A percentile compares a stretch with the other conserved stretches of the same genome.
Conservation (phyloP, 2,329 filamentous ascomycete species). For the Diaporthe vaccinii region DNA sequence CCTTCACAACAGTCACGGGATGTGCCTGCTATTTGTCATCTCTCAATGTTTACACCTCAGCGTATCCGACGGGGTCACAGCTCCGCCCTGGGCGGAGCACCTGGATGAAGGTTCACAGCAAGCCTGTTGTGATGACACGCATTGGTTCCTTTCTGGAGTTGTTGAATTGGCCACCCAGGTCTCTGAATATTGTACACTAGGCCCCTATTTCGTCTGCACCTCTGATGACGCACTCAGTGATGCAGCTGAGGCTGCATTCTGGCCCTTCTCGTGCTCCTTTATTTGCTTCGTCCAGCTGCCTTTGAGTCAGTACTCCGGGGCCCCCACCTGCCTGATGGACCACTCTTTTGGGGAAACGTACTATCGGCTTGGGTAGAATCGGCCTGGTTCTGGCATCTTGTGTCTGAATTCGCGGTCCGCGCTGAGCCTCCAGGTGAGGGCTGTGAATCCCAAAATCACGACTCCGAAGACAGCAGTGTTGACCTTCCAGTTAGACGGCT, state of each 20-base stretch:
- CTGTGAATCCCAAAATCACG: conserved; percentile 71
- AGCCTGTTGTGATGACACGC: background rate
- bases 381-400: conserved; percentile 81
- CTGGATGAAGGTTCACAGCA: background rate
- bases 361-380: conserved; percentile 91
- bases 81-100: background rate
- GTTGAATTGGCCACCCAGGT: background rate
- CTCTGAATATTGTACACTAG: background rate
- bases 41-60: background rate
- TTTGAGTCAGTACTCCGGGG: conserved; percentile 4
- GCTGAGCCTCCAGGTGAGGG: conserved; percentile 77
- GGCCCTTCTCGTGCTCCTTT: conserved; percentile 57
- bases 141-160: background rate
- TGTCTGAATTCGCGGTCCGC: conserved; percentile 80
- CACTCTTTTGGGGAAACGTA: conserved; percentile 59
- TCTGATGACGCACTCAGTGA: conserved; percentile 25
- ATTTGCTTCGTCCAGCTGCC: conserved; percentile 61
- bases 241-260: conserved; percentile 46
- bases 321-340: background rate
- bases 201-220: conserved; percentile 26
- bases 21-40: background rate
- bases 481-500: conserved; percentile 93
- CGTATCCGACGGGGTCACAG: background rate
- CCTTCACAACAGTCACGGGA: background rate
- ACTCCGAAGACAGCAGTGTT: conserved; percentile 74